Evolutionary conservation across 2,329 filamentous ascomycete species (phyloP).

Genomic region (Pseudopyricularia javanii): DNA sequence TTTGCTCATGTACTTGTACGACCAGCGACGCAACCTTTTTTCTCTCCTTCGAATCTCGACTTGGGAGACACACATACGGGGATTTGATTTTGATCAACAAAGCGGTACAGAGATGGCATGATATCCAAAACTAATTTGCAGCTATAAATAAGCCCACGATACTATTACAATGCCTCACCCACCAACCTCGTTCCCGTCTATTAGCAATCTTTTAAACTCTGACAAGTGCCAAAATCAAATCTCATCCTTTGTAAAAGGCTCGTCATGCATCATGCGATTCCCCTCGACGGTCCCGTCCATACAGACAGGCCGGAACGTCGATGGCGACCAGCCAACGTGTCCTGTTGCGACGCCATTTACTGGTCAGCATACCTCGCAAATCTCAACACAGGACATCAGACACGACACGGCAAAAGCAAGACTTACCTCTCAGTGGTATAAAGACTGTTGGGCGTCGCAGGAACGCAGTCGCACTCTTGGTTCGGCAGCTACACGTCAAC

Average conservation of each 20-base stretch:
- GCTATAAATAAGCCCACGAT: too few species aligned
- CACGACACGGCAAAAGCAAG: not conserved
- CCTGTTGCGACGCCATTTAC: not conserved
- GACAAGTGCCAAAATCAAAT: not conserved
- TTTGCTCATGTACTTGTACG: not conserved
- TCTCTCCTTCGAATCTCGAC: too few species aligned
- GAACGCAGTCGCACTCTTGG: not conserved
- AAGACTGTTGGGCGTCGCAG: not conserved
- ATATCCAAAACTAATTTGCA: too few species aligned
- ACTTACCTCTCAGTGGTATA: not conserved
- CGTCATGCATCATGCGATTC: not conserved
- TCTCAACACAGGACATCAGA: not conserved
- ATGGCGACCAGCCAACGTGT: not conserved
- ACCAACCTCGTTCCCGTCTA: too few species aligned
- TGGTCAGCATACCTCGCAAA: not conserved
- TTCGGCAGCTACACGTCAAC: not conserved
- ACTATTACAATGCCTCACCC: too few species aligned
- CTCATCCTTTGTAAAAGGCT: not conserved
- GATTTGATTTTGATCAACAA: too few species aligned
- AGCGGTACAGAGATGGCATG: too few species aligned
- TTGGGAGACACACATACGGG: too few species aligned
- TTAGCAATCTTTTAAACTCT: too few species aligned
- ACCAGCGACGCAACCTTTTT: not conserved
- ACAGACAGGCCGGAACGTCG: not conserved
- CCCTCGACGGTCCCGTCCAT: not conserved